Base-by-base conservation (phyloP, 306 rosid genomes). In the Pyrus betulifolia region DNA sequence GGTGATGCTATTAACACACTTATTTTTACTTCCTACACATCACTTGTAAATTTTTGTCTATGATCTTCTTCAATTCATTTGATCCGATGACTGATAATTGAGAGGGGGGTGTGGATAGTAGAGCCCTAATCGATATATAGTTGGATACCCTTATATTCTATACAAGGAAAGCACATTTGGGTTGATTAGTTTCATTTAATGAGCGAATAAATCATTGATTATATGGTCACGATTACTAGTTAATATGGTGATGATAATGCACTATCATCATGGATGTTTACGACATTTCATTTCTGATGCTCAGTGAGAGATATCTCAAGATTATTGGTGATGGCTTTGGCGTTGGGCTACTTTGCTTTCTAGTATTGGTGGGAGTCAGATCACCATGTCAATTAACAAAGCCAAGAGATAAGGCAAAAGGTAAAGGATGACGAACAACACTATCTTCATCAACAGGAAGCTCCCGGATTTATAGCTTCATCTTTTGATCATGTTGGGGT, bases 301-400 rank as follows among this genome's bases (percentile, higher is more conserved):
- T 35, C 45, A 65, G 27, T 35, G 10, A 19, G 40, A 35, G 7
- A 66, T 33, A 66, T 66, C 27, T 49, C 15, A 49, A 49, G 4
- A 35, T 65, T 65, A 19, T 25, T 33, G 46, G 46, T 18, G 69
- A 51, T 28, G 45, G 21, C 7, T 7, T 60, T 18, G 15, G 21
- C 7, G 21, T 60, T 18, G 22, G 23, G 11, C 27, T 44, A 45
- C 27, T 27, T 74, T 44, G 30, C 27, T 27, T 74, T 12, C 15
- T 21, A 7, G 31, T 0, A 45, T 62, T 74, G 46, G 61, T 14
- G 13, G 45, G 78, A 28, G 78, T 62, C 78, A 74, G 49, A 44
- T 74, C 78, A 63, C 61, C 31, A 3, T 45, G 78, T 74, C 78
- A 61, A 15, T 15, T 45, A 28, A 42, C 78, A 74, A 19, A 61